Conservation (phyloP, 129 eudicot species). For the Ambrosia trifida region DNA sequence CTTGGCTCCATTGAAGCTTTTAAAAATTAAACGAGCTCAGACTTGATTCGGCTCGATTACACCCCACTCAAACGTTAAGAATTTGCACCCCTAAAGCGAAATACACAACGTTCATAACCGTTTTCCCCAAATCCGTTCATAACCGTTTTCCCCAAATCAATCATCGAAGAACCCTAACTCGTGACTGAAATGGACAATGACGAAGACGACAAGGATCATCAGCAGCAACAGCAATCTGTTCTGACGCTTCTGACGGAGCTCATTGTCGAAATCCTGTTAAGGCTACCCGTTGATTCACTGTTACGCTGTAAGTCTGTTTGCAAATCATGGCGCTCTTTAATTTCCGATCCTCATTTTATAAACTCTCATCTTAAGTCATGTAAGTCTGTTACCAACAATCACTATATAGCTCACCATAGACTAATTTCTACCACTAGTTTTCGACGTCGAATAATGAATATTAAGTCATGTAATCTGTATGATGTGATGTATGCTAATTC, state of each 20-base stretch:
- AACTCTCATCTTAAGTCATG: slow-evolving; percentile 38
- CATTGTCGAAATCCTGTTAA: slow-evolving; percentile 43
- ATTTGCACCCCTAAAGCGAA: too few species aligned
- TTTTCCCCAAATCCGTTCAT: slow-evolving; percentile 12
- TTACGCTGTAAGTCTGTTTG: slow-evolving; percentile 57
- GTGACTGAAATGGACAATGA: slow-evolving; percentile 16
- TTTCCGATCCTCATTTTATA: slow-evolving; percentile 42
- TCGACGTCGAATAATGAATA: background rate
- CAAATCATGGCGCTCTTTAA: slow-evolving; percentile 52
- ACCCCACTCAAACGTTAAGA: too few species aligned
- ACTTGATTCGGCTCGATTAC: too few species aligned
- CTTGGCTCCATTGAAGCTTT: too few species aligned
- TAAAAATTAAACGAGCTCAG: too few species aligned
- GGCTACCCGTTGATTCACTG: slow-evolving; percentile 59
- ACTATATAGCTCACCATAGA: slow-evolving; percentile 20
- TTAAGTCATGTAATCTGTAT: slow-evolving; percentile 32
- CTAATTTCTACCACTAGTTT: slow-evolving; percentile 26
- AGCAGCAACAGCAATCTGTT: slow-evolving; percentile 13
- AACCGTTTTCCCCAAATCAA: slow-evolving; percentile 5
- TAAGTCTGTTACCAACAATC: slow-evolving; percentile 17
- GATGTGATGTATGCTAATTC: slow-evolving; percentile 23
- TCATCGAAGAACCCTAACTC: slow-evolving; percentile 6
- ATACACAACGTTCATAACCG: background rate
- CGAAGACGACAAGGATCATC: slow-evolving; percentile 21
- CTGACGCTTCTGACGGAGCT: slow-evolving; percentile 44